A percentile compares a stretch with the other conserved stretches of the same genome.
These are phyloP conservation scores for Boletales sp. DNA, from an alignment of 768 basidiomycete genomes.

Conservation along the genomic window DNA sequence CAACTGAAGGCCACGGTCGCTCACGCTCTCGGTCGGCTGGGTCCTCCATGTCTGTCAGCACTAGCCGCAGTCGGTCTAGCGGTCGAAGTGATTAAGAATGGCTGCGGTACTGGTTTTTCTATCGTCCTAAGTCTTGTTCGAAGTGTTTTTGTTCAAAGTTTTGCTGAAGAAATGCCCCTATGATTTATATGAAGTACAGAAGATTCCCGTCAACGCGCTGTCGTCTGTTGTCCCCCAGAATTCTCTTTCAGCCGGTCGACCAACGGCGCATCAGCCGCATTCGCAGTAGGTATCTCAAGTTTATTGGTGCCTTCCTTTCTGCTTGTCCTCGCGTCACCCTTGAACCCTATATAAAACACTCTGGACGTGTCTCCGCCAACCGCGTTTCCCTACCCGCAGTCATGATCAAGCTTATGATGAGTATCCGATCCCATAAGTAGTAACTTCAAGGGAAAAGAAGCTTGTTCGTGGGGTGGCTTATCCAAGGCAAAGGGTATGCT, in stretches of 20 bases:
- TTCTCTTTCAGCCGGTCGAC: slow-evolving; percentile 59
- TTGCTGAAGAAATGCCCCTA: slow-evolving; percentile 1
- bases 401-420: slow-evolving; percentile 10
- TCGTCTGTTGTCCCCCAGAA: slow-evolving; percentile 57
- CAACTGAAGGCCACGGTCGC: too few species aligned
- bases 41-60: too few species aligned
- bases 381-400: slow-evolving; percentile 53
- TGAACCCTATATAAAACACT: slow-evolving; percentile 82
- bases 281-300: slow-evolving; percentile 74
- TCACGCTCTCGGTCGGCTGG: too few species aligned
- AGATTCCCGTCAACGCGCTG: slow-evolving; percentile 40
- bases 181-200: slow-evolving; percentile 2
- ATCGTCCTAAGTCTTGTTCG: too few species aligned
- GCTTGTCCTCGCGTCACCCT: slow-evolving; percentile 57
- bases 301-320: slow-evolving; percentile 59
- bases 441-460: slow-evolving; percentile 15
- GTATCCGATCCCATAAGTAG: slow-evolving; percentile 15
- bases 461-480: background rate
- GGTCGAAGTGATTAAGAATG: too few species aligned
- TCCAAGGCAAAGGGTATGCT: slow-evolving; percentile 16
- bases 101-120: too few species aligned
- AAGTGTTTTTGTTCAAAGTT: too few species aligned
- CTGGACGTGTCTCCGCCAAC: slow-evolving; percentile 61
- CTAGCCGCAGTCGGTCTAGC: too few species aligned
- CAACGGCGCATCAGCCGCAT: slow-evolving; percentile 70